A percentile compares a stretch with the other conserved stretches of the same genome.
These are phyloP conservation scores for Mikania micrantha DNA, from an alignment of 129 eudicot genomes.

Conservation along the genomic window DNA sequence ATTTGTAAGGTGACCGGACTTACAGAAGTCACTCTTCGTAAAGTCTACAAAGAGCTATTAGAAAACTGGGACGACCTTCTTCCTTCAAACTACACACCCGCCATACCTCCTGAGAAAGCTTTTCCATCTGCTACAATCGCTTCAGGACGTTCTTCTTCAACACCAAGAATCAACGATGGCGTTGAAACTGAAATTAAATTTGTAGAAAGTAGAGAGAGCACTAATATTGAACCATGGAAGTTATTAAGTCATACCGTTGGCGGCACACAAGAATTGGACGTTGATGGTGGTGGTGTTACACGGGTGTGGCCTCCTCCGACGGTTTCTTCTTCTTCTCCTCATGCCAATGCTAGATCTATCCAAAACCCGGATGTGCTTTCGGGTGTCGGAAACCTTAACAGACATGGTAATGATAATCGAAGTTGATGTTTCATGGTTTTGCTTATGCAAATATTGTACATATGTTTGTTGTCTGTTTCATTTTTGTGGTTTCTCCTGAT, in stretches of 20 bases:
- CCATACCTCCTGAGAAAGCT: constrained; percentile 96
- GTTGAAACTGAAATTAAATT: constrained; percentile 43
- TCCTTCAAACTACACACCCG: constrained; percentile 91
- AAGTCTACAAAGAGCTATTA: constrained; percentile 88
- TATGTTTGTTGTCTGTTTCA: neutral
- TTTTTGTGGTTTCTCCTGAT: neutral
- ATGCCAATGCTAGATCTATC: constrained; percentile 19
- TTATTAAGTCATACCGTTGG: constrained; percentile 27
- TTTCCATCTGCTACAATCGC: constrained; percentile 86
- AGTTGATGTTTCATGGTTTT: neutral
- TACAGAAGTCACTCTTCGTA: constrained; percentile 90
- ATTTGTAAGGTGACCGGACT: constrained; percentile 97
- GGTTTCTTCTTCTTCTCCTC: constrained; percentile 20
- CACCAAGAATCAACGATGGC: constrained; percentile 48
- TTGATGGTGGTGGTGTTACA: constrained; percentile 23
- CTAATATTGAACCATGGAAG: constrained; percentile 38
- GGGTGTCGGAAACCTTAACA: constrained; percentile 24
- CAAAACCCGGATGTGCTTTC: constrained; percentile 17
- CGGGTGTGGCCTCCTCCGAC: constrained; percentile 20
- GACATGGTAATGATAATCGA: constrained; percentile 26
- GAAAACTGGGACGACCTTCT: constrained; percentile 98
- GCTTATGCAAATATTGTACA: neutral
- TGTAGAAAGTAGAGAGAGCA: constrained; percentile 35
- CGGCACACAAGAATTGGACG: constrained; percentile 40
- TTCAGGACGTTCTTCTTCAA: constrained; percentile 57